Conservation (phyloP, 345 rosid genomes). For the Conringia planisiliqua region DNA sequence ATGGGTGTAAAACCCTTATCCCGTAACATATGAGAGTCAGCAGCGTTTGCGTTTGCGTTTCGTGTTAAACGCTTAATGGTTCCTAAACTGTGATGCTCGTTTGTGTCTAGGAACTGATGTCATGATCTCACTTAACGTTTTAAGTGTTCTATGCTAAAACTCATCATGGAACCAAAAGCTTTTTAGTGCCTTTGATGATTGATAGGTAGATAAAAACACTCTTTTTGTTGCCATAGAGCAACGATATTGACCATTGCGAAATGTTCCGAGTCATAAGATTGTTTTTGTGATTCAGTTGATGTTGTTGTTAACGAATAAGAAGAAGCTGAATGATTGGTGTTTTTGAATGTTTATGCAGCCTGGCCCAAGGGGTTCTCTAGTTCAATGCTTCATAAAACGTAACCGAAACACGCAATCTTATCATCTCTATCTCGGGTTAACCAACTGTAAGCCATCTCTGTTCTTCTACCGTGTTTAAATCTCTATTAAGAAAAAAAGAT, state of each 20-base stretch:
- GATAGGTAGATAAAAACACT: neutral
- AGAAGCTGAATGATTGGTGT: neutral
- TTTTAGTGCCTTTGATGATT: neutral
- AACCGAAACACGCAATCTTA: conserved; percentile 52
- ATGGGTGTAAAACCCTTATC: neutral
- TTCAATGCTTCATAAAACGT: conserved; percentile 66
- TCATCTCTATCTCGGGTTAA: conserved; percentile 62
- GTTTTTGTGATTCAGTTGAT: neutral
- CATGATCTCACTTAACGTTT: neutral
- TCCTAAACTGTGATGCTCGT: neutral
- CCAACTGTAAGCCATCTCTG: conserved; percentile 43
- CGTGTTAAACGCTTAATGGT: neutral
- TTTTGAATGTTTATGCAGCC: conserved; percentile 45
- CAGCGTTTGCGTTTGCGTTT: neutral
- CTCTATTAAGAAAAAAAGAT: neutral
- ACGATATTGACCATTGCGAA: neutral
- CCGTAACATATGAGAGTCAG: neutral
- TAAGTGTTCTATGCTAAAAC: neutral
- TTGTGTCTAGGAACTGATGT: neutral
- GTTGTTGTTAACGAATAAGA: neutral
- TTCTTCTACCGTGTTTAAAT: neutral
- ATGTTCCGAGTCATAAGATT: neutral
- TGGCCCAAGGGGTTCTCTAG: conserved; percentile 58
- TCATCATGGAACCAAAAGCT: neutral
- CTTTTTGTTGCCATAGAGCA: neutral